Evolutionary conservation across 2,329 filamentous ascomycete genomes (phyloP), one percentile per base, ranked within the genome.

Genomic region (Cladophialophora exuberans): DNA sequence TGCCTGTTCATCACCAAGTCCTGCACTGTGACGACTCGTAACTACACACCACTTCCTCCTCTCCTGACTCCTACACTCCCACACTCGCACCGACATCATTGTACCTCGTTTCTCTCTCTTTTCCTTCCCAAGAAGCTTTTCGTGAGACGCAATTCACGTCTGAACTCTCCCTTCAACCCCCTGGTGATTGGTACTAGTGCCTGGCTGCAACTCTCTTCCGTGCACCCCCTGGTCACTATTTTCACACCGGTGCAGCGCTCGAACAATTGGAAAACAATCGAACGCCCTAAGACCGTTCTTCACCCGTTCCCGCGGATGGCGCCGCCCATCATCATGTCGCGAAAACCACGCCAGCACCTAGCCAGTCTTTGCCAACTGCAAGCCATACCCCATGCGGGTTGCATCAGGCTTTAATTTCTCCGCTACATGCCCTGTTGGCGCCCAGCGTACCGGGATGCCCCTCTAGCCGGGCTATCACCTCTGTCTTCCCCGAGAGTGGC

Each of bases 241-340:
- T 18, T 26, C n/a, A 47, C 31, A 36, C 15, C 11, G 26, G 46
- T 33, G 31, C 33, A 39, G 23, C 39, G 33, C 46, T 49, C 35
- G 46, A 44, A 43, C 47, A 31, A 45, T 35, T 54, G 26, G 53
- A 51, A 56, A 52, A 52, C 53, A 38, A 39, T 53, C 28, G 54
- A 57, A 57, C 44, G 41, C 39, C 39, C 33, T 31, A 41, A 39
- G 22, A 17, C 13, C 54, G 49, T 57, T 39, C 54, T 48, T 53
- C 49, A 49, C 43, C 54, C 48, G 43, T 35, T 49, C 36, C 54
- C 54, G 44, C 49, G 54, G 54, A 48, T 57, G 49, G 54, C 49
- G 49, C 49, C 49, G 54, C 54, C n/a, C 49, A 35, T 50, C 33
- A 45, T 49, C 54, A 33, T 38, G 35, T 52, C 44, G 48, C 48